Evolutionary conservation across 179 eudicot species (phyloP), one percentile per base, ranked within the genome.

Genomic region (Vitellaria paradoxa): DNA sequence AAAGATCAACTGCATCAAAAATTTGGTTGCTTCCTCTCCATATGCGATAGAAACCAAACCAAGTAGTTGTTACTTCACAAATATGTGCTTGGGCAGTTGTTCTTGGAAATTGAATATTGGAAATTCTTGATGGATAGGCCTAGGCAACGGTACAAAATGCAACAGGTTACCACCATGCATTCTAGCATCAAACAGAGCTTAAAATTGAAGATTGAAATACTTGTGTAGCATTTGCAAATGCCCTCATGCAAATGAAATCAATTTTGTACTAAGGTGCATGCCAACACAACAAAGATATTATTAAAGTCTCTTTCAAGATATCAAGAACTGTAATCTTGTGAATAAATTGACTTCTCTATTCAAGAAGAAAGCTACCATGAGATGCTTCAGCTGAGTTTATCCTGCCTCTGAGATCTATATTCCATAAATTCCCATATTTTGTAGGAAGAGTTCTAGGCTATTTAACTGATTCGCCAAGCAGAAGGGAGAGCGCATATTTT

Each of bases 41-140:
- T 79, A 96, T 81, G 69, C 94, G 92, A 69, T 85, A 86, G 76
- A 90, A 96, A 26, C 99, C 98, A 88, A 93, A 90, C 99, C 99
- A 96, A 63, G 94, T 91, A 26, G 98, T 96, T 77, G 98, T 93
- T 55, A 96, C 94, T 80, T 79, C 88, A 85, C 99, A 96, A 80
- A 75, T 45, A 72, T 90, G 60, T 81, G 88, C 82, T 82, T 88
- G 91, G 81, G 99, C 94, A 75, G 86, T 87, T 80, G 94, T 93
- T 88, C 80, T 84, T 68, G 81, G 68, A 42, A 68, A 74, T 73
- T 80, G 82, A 42, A 52, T 72, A 70, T 70, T 84, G 55, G 84
- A 82, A 75, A 81, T 78, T 74, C 91, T 89, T 42, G 88, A 88
- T 53, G 90, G 90, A 81, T 93, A 93, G 63, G 93, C 98, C 99